Conservation (phyloP, 306 rosid genomes). For the Lagenaria siceraria region DNA sequence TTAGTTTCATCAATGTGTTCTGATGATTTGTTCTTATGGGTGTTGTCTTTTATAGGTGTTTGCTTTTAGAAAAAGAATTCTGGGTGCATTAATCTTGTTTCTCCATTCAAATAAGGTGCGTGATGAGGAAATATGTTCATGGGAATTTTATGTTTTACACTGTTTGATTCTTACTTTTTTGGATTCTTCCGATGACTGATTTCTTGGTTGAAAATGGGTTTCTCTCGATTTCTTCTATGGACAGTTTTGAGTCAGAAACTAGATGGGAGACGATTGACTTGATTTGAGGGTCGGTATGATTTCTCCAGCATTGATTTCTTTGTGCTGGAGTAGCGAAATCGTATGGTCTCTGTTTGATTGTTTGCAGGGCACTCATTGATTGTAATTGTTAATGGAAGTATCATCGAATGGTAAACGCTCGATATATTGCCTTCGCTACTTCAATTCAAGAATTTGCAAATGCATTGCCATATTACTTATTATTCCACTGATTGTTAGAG, state of each 20-base stretch:
- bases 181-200: not conserved
- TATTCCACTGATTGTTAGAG: slow-evolving; percentile 40
- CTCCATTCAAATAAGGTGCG: not conserved
- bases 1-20: not conserved
- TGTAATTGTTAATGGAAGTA: slow-evolving; percentile 29
- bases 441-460: slow-evolving; percentile 44
- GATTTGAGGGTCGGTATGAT: slow-evolving; percentile 1
- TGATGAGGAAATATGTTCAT: not conserved
- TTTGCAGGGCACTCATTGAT: not conserved
- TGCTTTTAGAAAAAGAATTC: not conserved
- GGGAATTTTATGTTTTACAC: not conserved
- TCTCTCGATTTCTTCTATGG: not conserved
- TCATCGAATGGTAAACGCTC: slow-evolving; percentile 26
- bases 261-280: not conserved
- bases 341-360: not conserved
- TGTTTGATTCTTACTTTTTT: not conserved
- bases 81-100: not conserved
- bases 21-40: slow-evolving; percentile 2
- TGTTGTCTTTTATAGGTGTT: not conserved
- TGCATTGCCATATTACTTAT: slow-evolving; percentile 42
- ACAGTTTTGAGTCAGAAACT: not conserved
- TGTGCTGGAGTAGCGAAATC: not conserved
- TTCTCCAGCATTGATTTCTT: slow-evolving; percentile 1
- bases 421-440: slow-evolving; percentile 22
- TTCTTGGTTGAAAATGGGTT: not conserved